These are phyloP conservation scores for Sanghuangporus baumii DNA, from an alignment of 1,284 basidiomycete genomes.

Conservation along the genomic window DNA sequence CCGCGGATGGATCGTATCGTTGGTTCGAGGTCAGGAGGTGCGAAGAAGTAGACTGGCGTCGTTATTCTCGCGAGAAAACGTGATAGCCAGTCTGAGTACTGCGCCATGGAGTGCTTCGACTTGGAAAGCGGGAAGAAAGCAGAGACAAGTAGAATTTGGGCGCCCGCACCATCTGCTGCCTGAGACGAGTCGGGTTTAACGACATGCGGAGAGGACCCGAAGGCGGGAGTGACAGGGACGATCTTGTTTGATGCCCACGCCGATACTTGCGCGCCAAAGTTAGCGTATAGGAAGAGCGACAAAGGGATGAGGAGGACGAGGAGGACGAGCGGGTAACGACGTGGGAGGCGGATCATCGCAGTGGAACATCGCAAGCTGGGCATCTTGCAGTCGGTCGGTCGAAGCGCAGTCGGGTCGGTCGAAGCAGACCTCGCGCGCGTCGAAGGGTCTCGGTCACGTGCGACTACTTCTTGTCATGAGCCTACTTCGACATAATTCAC, in stretches of 20 bases:
- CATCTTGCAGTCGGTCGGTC: neutral
- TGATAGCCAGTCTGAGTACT: slow-evolving; percentile 38
- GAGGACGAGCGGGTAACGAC: slow-evolving; percentile 7
- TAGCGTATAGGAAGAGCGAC: slow-evolving; percentile 4
- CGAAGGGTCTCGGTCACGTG: neutral
- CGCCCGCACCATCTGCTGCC: neutral
- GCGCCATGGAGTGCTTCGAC: slow-evolving; percentile 42
- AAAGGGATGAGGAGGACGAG: slow-evolving; percentile 14
- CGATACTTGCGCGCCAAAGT: slow-evolving; percentile 8
- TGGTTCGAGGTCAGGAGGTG: slow-evolving; percentile 35
- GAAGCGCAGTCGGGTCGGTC: too few species aligned
- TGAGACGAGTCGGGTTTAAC: neutral
- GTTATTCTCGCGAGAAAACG: slow-evolving; percentile 37
- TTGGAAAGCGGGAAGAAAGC: slow-evolving; percentile 45
- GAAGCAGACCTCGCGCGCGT: neutral
- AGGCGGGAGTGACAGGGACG: neutral
- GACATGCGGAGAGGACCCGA: neutral
- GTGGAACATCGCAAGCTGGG: neutral
- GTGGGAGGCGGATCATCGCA: slow-evolving; percentile 7
- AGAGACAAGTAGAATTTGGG: slow-evolving; percentile 41
- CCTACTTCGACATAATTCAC: too few species aligned
- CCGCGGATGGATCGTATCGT: slow-evolving; percentile 29
- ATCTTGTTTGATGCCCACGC: slow-evolving; percentile 6
- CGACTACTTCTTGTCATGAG: too few species aligned
- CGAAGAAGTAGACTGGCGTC: slow-evolving; percentile 49